Base-by-base conservation (phyloP, 2,329 filamentous ascomycete species). In the Sphaerulina vaccinii region DNA sequence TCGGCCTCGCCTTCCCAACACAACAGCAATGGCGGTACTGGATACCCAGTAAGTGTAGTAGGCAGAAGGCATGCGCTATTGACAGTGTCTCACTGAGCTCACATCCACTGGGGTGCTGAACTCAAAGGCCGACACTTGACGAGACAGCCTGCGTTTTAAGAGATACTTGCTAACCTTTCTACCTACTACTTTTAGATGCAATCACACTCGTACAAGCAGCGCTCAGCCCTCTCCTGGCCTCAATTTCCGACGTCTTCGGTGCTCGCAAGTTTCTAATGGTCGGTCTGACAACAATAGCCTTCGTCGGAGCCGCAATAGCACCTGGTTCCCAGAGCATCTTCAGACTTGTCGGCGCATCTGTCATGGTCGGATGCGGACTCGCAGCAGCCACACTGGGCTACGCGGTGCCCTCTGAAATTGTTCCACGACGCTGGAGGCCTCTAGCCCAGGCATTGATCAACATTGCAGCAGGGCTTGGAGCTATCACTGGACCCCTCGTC, bases 241-340 rank as follows among this genome's bases (percentile, higher is more conserved):
- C 49, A 11, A 53, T 54, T 7, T 57, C 58, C 3, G 58, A 60
- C 29, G 48, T 49, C 9, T 58, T 60, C 33, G 56, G 58, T 38
- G 54, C 54, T 18, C 48, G 58, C 7, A 60, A 60, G 44, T 32
- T 35, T 10, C 46, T 58, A 27, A 40, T 60, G n/a, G 46, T 60
- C 21, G 36, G 18, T 2, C 42, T 44, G 13, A 54, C 55, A 37
- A 7, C 48, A 1, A 37, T 56, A 8, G 48, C 52, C 15, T 43
- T 58, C 36, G 38, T 60, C 24, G 57, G 57, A 8, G 43, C 55
- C 2, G 55, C 55, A 9, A 58, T 60, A 10, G 57, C 53, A 23
- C 55, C 57, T 11, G 52, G 53, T 2, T 39, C 57, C 6, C 10
- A 43, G n/a, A 29, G 15, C 5, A 56, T 60, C 22, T 39, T 32